These are phyloP conservation scores for Torulaspora indica DNA, from an alignment of 805 yeast genomes.

Conservation along the genomic window DNA sequence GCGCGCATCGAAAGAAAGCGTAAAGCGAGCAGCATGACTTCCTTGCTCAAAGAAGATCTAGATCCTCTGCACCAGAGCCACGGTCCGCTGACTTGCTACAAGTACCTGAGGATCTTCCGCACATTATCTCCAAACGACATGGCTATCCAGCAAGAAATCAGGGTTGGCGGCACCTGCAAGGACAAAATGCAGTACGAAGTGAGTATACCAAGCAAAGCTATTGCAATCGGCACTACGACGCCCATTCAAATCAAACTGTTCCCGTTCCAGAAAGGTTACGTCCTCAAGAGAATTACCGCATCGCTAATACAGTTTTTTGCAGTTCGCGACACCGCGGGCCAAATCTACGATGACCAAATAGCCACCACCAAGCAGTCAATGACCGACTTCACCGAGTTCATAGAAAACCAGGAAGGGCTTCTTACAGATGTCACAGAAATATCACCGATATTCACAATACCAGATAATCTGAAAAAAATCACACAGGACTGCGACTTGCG, in stretches of 20 bases:
- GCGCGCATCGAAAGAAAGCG: constrained; percentile 62
- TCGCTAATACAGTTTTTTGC: constrained; percentile 62
- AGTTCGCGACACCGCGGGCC: constrained; percentile 51
- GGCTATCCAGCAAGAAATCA: constrained; percentile 61
- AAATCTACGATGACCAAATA: constrained; percentile 57
- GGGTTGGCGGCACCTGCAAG: constrained; percentile 90
- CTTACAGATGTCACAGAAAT: constrained; percentile 59
- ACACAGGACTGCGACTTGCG: constrained; percentile 80
- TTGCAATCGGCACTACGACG: constrained; percentile 74
- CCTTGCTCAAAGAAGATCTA: constrained; percentile 9
- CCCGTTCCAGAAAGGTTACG: constrained; percentile 75
- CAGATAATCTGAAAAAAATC: constrained; percentile 61
- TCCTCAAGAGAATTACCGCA: constrained; percentile 61
- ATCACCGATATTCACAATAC: constrained; percentile 54
- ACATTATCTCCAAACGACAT: constrained; percentile 78
- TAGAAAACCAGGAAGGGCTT: constrained; percentile 31
- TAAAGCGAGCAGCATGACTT: constrained; percentile 40
- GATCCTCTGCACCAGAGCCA: constrained; percentile 1
- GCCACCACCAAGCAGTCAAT: constrained; percentile 48
- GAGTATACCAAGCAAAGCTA: constrained; percentile 78
- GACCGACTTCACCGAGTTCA: constrained; percentile 43
- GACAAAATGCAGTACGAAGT: constrained; percentile 81
- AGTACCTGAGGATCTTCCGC: constrained; percentile 72
- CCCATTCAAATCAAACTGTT: constrained; percentile 66
- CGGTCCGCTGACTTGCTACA: constrained; percentile 38